These are phyloP conservation scores for Podaxis pistillaris DNA, from an alignment of 768 basidiomycete genomes.

Conservation along the genomic window DNA sequence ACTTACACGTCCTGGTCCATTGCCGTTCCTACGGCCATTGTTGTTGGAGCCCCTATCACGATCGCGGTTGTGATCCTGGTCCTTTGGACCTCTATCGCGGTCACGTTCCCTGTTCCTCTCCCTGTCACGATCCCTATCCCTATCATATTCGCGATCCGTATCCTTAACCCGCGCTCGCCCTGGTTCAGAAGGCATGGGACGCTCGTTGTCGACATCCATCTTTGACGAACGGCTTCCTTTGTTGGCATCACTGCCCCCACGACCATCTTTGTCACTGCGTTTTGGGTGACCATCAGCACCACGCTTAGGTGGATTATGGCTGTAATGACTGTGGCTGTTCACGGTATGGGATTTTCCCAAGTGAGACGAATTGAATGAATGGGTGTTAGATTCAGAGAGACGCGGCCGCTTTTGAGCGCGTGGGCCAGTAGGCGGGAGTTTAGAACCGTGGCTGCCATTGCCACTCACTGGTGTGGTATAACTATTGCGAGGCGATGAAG, in stretches of 20 bases:
- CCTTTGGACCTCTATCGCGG: constrained; percentile 24
- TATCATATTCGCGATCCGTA: constrained; percentile 29
- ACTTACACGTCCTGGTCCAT: constrained; percentile 4
- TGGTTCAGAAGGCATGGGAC: constrained; percentile 34
- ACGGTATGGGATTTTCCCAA: constrained; percentile 13
- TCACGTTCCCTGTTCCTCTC: constrained; percentile 30
- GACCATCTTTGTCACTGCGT: constrained; percentile 14
- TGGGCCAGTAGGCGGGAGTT: constrained; percentile 74
- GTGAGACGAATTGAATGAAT: constrained; percentile 24
- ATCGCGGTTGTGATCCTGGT: constrained; percentile 22
- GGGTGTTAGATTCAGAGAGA: constrained; percentile 52
- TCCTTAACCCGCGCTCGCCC: constrained; percentile 11
- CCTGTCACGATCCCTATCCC: constrained; percentile 33
- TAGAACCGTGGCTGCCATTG: constrained; percentile 34
- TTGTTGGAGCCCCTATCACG: constrained; percentile 23
- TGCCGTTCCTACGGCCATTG: constrained; percentile 6
- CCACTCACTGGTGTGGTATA: constrained; percentile 34
- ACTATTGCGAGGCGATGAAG: constrained; percentile 46
- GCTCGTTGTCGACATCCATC: constrained; percentile 61
- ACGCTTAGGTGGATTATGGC: constrained; percentile 15
- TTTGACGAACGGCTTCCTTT: constrained; percentile 25
- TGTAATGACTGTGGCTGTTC: constrained; percentile 13
- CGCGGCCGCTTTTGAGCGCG: constrained; percentile 80
- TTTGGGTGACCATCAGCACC: constrained; percentile 8
- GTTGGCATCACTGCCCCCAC: constrained; percentile 8